Evolutionary conservation across 805 yeast genomes (phyloP).

Genomic region (Vanderwaltozyma verrucispora): DNA sequence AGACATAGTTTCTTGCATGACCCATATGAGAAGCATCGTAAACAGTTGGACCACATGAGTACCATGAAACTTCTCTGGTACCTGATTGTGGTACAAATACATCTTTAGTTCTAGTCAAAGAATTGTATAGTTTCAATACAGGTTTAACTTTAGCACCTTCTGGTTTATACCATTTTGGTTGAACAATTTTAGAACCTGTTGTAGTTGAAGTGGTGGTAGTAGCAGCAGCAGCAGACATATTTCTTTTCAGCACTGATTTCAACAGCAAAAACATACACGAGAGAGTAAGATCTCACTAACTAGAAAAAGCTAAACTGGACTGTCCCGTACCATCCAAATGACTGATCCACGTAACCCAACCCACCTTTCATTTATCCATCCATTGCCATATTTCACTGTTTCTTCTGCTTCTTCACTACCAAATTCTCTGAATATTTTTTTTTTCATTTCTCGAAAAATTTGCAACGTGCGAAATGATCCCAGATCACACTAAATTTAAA

Average conservation of each 20-base stretch:
- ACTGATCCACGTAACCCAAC: no score
- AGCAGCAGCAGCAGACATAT: constrained; percentile 5
- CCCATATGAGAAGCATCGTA: constrained; percentile 97
- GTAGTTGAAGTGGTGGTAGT: no score
- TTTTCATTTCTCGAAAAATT: no score
- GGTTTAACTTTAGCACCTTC: constrained; percentile 5
- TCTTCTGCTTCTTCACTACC: no score
- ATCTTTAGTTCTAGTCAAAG: constrained; percentile 72
- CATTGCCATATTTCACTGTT: no score
- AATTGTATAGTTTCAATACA: constrained; percentile 60
- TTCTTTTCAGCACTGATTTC: constrained; percentile 1
- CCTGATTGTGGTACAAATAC: constrained; percentile 62
- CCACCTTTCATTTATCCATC: no score
- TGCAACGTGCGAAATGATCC: no score
- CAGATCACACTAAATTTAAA: no score
- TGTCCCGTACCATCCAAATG: no score
- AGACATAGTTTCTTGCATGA: constrained; percentile 93
- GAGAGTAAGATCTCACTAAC: background rate
- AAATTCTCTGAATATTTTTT: no score
- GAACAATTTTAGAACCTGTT: constrained; percentile 27
- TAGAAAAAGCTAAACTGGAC: background rate
- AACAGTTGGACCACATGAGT: constrained; percentile 97
- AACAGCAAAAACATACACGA: constrained; percentile 3
- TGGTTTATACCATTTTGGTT: constrained; percentile 46
- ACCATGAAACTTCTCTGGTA: constrained; percentile 70